A percentile compares a stretch with the other conserved stretches of the same genome.
Evolutionary conservation across 179 eudicot species (phyloP).

Genomic region (Gypsophila paniculata): DNA sequence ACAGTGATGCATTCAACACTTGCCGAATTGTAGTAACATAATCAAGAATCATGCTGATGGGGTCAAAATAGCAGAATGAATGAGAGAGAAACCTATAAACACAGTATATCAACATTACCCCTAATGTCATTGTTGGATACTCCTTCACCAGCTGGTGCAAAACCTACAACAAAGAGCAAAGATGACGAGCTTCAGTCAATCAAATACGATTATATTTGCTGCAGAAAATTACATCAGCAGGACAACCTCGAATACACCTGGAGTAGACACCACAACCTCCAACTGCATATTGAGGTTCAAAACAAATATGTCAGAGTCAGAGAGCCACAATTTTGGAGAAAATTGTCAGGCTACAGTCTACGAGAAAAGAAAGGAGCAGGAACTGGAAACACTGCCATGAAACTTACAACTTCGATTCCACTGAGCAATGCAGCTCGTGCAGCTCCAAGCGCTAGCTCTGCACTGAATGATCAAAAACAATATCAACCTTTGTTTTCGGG

Average conservation of each 20-base stretch:
- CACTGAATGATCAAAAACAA: conserved; percentile 32
- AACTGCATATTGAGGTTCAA: conserved; percentile 40
- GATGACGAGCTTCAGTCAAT: conserved; percentile 10
- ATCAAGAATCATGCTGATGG: background rate
- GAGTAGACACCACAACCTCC: conserved; percentile 79
- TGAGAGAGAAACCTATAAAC: background rate
- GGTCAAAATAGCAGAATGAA: no score
- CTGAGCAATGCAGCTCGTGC: conserved; percentile 72
- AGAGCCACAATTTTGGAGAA: background rate
- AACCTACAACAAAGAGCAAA: conserved; percentile 42
- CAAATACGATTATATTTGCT: no score
- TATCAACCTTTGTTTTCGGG: background rate
- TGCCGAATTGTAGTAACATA: no score
- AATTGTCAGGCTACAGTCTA: background rate
- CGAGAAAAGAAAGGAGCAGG: background rate
- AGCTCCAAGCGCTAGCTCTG: conserved; percentile 81
- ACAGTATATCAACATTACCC: conserved; percentile 38
- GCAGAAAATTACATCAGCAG: background rate
- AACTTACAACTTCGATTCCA: conserved; percentile 77
- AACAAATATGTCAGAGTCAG: conserved; percentile 16
- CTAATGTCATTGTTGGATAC: conserved; percentile 57
- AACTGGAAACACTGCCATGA: conserved; percentile 3
- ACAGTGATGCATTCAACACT: no score
- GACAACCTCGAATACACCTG: conserved; percentile 85
- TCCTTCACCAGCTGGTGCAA: conserved; percentile 57